phyloP scores from a whole-genome alignment of 2,329 filamentous ascomycete genomes.

The Cytospora piceae region DNA sequence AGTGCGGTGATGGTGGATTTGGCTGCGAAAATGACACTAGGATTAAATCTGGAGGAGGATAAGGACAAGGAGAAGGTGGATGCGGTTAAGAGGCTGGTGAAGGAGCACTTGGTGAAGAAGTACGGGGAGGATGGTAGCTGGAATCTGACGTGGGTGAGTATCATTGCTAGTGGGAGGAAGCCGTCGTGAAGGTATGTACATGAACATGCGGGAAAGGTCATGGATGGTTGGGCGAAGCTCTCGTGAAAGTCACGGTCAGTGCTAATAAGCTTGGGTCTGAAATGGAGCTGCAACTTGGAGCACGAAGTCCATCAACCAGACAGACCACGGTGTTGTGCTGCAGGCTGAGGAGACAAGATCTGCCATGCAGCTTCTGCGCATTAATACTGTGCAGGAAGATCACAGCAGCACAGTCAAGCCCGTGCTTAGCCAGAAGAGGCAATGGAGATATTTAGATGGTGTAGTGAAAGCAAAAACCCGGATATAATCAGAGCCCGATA shows the following conservation, averaged over 20 bases:
- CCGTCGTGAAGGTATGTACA: constrained; percentile 13
- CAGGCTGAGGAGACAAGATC: not conserved
- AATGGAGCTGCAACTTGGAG: no score
- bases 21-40: constrained; percentile 41
- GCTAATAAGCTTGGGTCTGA: no score
- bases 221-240: not conserved
- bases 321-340: no score
- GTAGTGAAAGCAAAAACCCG: constrained; percentile 10
- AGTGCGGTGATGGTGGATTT: constrained; percentile 47
- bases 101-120: constrained; percentile 45
- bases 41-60: constrained; percentile 44
- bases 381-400: constrained; percentile 4
- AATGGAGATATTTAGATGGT: not conserved
- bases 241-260: not conserved
- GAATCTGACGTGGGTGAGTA: constrained; percentile 41
- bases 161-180: constrained; percentile 36
- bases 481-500: constrained; percentile 6
- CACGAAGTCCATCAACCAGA: no score
- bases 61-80: constrained; percentile 40
- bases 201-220: not conserved
- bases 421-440: constrained; percentile 18
- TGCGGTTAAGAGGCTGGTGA: constrained; percentile 44
- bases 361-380: constrained; percentile 7
- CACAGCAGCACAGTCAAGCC: not conserved
- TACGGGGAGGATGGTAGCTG: constrained; percentile 40